A percentile compares a stretch with the other conserved stretches of the same genome.
phyloP scores from a whole-genome alignment of 768 basidiomycete genomes.

The Cystobasidium onofrii region DNA sequence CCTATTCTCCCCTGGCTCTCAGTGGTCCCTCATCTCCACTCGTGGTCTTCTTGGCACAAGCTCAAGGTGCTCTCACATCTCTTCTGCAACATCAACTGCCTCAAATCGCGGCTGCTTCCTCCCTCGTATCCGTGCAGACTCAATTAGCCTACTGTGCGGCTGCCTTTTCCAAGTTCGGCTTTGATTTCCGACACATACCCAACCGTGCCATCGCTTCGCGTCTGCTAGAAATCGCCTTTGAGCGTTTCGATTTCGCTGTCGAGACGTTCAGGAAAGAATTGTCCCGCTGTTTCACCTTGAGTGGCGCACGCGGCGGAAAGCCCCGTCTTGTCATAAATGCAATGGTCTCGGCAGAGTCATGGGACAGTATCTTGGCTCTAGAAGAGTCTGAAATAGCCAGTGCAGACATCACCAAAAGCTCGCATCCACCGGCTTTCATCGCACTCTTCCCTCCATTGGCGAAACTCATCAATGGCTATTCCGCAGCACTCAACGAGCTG shows the following conservation, averaged over 20 bases:
- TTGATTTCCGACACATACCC: slow-evolving; percentile 72
- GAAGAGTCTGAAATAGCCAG: neutral
- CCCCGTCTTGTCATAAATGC: slow-evolving; percentile 5
- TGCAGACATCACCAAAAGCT: neutral
- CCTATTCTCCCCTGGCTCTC: slow-evolving; percentile 42
- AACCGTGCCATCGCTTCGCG: slow-evolving; percentile 15
- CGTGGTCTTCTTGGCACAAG: slow-evolving; percentile 56
- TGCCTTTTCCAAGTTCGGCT: slow-evolving; percentile 81
- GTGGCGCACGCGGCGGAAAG: slow-evolving; percentile 6
- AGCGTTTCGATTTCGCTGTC: slow-evolving; percentile 6
- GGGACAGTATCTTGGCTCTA: slow-evolving; percentile 10
- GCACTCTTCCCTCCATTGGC: slow-evolving; percentile 33
- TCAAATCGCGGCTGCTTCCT: slow-evolving; percentile 49
- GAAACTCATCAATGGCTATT: slow-evolving; percentile 31
- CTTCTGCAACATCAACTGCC: slow-evolving; percentile 58
- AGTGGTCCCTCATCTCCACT: slow-evolving; percentile 50
- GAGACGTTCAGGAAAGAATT: slow-evolving; percentile 10
- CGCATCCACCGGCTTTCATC: slow-evolving; percentile 16
- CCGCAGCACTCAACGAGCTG: slow-evolving; percentile 36
- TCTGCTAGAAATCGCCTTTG: neutral
- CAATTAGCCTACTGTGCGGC: slow-evolving; percentile 88
- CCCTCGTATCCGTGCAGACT: slow-evolving; percentile 74
- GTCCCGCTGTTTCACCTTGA: neutral
- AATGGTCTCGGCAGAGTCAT: slow-evolving; percentile 25
- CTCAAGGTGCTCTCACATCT: slow-evolving; percentile 41